Base-by-base conservation (phyloP, 208 protist genomes). In the Crithidia sp. region DNA sequence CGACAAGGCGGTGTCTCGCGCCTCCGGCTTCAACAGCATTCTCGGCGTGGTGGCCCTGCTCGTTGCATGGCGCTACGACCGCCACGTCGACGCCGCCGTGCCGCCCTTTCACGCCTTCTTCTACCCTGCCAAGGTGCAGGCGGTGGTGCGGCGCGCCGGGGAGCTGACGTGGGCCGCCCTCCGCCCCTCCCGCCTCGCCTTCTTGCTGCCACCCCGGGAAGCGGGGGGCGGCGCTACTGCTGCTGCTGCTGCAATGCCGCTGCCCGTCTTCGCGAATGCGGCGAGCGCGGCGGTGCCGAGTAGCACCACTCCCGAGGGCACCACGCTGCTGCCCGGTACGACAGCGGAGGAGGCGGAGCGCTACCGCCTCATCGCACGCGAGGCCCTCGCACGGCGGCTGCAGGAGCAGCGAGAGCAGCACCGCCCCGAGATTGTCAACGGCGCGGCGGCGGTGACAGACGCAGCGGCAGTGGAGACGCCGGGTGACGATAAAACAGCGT, bases 271-370 rank as follows among this genome's bases (percentile, higher is more conserved):
- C 64, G 52, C 59, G 41, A n/a, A 37, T 37, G 59, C 47, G 12
- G 37, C 41, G 4, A 49, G 4, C 5, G 5, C 28, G 2, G 44
- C 14, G 10, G 4, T n/a, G 61, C 14, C n/a, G 28, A 28, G 28
- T 28, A 28, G 28, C 28, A 13, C 61, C 28, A 16, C 5, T 19
- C 4, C 53, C 17, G 19, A 7, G 2, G 2, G 49, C 44, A 2
- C 67, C 7, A 52, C 65, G 67, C 67, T 85, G 43, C 81, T 95
- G 40, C 90, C 90, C 3, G 90, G 88, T 10, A 92, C 90, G 3
- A 91, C 88, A 2, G 76, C 77, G 13, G 90, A 85, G 64, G 90
- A 95, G n/a, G 90, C 90, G 19, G 82, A 95, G 59, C 84, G 90
- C 13, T 87, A 84, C 19, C 85, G 90, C 40, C 77, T 83, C 37